These are phyloP conservation scores for Vaccinium darrowii DNA, from an alignment of 148 eudicot genomes.

Conservation along the genomic window DNA sequence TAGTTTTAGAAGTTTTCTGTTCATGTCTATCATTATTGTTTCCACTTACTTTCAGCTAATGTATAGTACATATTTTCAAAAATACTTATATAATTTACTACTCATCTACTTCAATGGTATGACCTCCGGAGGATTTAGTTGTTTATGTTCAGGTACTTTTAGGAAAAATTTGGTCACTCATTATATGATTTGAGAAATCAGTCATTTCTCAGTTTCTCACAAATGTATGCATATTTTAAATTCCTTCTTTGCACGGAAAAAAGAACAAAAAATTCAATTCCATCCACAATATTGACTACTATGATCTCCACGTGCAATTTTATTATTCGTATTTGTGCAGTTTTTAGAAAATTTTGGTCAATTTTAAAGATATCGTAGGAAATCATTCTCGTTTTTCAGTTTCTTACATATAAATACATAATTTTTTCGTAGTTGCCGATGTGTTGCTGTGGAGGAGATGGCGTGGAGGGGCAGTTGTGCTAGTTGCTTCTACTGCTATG, in stretches of 20 bases:
- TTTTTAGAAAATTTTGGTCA: background rate
- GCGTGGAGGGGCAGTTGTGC: constrained; percentile 39
- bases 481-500: constrained; percentile 45
- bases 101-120: too few relatives aligned
- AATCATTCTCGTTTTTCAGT: background rate
- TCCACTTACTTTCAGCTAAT: too few relatives aligned
- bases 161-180: background rate
- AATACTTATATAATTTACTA: too few relatives aligned
- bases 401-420: background rate
- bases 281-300: background rate
- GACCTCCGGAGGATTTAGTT: background rate
- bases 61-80: too few relatives aligned
- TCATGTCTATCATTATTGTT: too few relatives aligned
- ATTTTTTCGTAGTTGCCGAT: constrained; percentile 65
- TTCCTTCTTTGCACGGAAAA: background rate
- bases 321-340: background rate
- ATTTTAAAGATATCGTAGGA: background rate
- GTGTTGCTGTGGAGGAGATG: constrained; percentile 74
- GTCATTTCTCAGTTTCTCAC: background rate
- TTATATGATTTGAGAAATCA: background rate
- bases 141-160: background rate
- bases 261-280: background rate
- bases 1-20: too few relatives aligned
- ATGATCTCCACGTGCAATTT: background rate
- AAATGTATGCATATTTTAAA: background rate